phyloP scores from a whole-genome alignment of 2,329 filamentous ascomycete species.

The Kalaharituber pfeilii region DNA sequence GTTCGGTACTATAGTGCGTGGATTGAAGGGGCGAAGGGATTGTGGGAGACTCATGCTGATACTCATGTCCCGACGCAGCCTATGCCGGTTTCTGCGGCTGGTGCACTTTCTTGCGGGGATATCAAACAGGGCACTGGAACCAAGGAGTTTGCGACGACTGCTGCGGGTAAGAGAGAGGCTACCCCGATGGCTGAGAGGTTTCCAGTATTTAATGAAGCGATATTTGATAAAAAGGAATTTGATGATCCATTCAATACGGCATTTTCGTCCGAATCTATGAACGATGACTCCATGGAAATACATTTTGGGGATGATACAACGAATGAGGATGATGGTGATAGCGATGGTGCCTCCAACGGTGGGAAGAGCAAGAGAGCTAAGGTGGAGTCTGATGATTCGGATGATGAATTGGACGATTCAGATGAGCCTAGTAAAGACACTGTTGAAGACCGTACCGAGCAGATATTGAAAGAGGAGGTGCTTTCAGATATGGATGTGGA shows the following conservation, averaged over 20 bases:
- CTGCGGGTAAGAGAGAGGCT: too few relatives aligned
- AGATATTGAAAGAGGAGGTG: background rate
- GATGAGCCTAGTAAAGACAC: background rate
- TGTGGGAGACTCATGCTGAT: background rate
- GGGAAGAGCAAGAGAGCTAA: too few relatives aligned
- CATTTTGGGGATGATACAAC: background rate
- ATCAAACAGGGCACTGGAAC: too few relatives aligned
- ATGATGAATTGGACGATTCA: background rate
- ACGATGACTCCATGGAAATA: background rate
- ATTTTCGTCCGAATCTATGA: background rate
- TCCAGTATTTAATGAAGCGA: background rate
- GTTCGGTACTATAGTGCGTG: conserved; percentile 49
- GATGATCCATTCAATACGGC: background rate
- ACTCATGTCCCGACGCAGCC: too few relatives aligned
- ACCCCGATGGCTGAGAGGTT: too few relatives aligned
- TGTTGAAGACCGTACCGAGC: background rate
- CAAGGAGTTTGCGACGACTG: too few relatives aligned
- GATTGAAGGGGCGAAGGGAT: conserved; percentile 33
- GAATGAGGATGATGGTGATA: background rate
- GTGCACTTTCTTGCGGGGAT: too few relatives aligned
- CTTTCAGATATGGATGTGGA: background rate
- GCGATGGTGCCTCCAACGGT: too few relatives aligned
- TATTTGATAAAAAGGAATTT: background rate
- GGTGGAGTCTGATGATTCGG: background rate
- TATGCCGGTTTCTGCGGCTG: too few relatives aligned